Evolutionary conservation across 441 rosid species (phyloP), one percentile per base, ranked within the genome.

Genomic region (Gossypium trilobum): DNA sequence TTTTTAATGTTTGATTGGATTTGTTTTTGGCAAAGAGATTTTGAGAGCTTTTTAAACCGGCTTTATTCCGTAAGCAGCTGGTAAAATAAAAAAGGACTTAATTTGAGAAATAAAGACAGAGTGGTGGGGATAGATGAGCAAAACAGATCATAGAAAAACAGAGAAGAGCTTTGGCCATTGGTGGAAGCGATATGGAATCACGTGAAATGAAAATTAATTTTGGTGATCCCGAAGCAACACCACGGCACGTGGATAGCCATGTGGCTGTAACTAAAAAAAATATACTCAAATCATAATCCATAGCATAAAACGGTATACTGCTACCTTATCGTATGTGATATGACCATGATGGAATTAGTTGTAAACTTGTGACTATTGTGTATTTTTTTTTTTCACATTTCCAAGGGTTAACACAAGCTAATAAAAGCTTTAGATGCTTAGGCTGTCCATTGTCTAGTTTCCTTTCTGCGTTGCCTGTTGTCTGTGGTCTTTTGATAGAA

Each of bases 181-280:
- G 82, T 73, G 69, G 72, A 25, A 71, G 78, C 64, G 77, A 78
- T 75, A 82, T 82, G 73, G 87, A 83, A 80, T 78, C 87, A 83
- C 83, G 91, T 80, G 88, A 85, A 68, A 59, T 55, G 77, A 74
- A 79, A 82, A 75, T 50, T 73, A 82, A 75, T 70, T 23, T 22
- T 79, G 85, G 79, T 83, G 87, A 87, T 86, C 89, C 91, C 87
- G 68, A 82, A 66, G 84, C 80, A 75, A 73, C 81, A 74, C 81
- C 83, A 81, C 60, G 70, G 83, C 91, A 89, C 88, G 88, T 89
- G 88, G 78, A 56, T 50, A 58, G 73, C 74, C 89, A 84, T 84
- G 86, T 87, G 89, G 85, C 73, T 81, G 55, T 57, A 20, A 9
- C n/a, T 20, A 20, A 9, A 20, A 20, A 55, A 55, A 6, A 6